Evolutionary conservation across 1,284 basidiomycete species (phyloP).

Genomic region (Athelia psychrophila): DNA sequence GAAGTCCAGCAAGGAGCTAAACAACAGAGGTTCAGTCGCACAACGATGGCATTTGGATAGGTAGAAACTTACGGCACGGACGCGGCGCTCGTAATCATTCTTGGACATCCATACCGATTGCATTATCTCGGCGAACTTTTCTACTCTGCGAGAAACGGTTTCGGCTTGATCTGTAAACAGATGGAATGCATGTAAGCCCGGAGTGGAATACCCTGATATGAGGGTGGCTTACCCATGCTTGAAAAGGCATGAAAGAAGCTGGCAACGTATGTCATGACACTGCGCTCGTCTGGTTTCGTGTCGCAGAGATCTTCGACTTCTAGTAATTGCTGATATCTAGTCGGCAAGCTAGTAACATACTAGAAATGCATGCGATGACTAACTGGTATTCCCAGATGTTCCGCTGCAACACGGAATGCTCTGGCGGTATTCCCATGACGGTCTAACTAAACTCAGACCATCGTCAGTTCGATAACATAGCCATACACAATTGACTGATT

Average conservation of each 20-base stretch:
- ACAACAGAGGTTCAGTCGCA: constrained; percentile 10
- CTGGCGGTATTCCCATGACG: constrained; percentile 79
- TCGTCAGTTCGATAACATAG: constrained; percentile 5
- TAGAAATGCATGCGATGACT: constrained; percentile 24
- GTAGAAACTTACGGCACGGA: constrained; percentile 53
- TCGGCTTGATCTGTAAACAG: constrained; percentile 83
- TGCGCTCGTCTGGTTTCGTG: constrained; percentile 89
- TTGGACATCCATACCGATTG: constrained; percentile 82
- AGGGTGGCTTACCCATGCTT: constrained; percentile 72
- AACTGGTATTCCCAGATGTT: constrained; percentile 88
- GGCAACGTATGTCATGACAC: constrained; percentile 95
- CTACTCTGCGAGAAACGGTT: constrained; percentile 89
- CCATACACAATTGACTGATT: neutral
- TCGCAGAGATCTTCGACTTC: constrained; percentile 98
- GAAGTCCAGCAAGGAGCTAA: constrained; percentile 66
- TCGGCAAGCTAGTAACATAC: constrained; percentile 1
- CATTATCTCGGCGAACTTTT: constrained; percentile 96
- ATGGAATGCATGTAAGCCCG: neutral
- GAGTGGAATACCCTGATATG: neutral
- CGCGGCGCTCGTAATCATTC: constrained; percentile 94
- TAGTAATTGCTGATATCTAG: constrained; percentile 72
- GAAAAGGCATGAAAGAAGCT: constrained; percentile 99
- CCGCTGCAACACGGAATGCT: constrained; percentile 85
- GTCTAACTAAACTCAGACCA: constrained; percentile 52
- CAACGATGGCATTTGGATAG: constrained; percentile 1